Base-by-base conservation (phyloP, 2,329 filamentous ascomycete genomes). In the Myriosclerotinia duriaeana region DNA sequence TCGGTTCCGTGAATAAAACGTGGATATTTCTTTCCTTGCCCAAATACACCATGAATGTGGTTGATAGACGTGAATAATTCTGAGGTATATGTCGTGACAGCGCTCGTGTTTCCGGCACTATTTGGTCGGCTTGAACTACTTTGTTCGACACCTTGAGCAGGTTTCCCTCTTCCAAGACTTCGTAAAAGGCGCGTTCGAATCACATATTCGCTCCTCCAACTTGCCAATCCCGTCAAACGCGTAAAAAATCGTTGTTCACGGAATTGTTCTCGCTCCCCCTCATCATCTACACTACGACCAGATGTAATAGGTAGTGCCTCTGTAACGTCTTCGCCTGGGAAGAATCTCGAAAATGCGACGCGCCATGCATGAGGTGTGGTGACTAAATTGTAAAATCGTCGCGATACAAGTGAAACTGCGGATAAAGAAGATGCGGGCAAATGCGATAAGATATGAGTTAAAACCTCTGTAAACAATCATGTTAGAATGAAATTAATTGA, bases 201-300 rank as follows among this genome's bases (percentile, higher is more conserved):
- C 58, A 98, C 89, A 74, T 98, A 99, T 78, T 99, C 95, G 78
- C 92, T 97, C 72, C 94, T 87, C 94, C 95, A 98, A 11, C 93
- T 95, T n/a, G 93, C 90, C 69, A 93, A 80, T 4, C 88, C 84
- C 12, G 91, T 96, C 65, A 99, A 83, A 53, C 93, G 87, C 20
- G 91, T 87, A 74, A 98, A 99, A 70, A 87, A 85, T 54, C 93
- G 90, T 72, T 86, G 85, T 74, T 95, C 90, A 38, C 86, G 85
- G 54, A 93, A 80, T 65, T 77, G 78, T 73, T 86, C 87, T 64
- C 79, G 78, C 55, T 78, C 26, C 26, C 26, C 77, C 46, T 85
- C 79, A 30, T 82, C 80, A 69, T 69, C 77, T 73, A 67, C 78
- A 46, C 76, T 77, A 44, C 22, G 34, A 52, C 26, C 44, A 34